Percentiles rank a stretch among this genome's conserved stretches.
Conservation (phyloP, 352 stramenopile species). For the Pythium biforme region DNA sequence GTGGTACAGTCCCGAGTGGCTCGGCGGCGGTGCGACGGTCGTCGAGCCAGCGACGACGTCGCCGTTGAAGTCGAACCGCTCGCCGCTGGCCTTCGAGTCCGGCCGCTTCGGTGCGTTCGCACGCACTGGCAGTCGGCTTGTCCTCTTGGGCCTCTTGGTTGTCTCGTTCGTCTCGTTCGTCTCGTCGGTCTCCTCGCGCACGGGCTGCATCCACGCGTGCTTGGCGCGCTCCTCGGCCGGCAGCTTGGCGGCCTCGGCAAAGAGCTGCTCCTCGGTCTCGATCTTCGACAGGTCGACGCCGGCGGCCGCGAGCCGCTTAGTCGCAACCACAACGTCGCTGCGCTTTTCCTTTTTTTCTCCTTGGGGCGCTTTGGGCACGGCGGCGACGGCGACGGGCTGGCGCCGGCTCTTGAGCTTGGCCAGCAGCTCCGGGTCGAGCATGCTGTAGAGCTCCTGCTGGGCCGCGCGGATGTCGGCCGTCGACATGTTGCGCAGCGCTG, state of each 20-base stretch:
- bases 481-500: slow-evolving; percentile 61
- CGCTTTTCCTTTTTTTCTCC: slow-evolving; percentile 9
- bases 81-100: slow-evolving; percentile 34
- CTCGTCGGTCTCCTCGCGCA: background rate
- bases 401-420: slow-evolving; percentile 57
- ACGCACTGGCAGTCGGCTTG: slow-evolving; percentile 12
- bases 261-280: slow-evolving; percentile 63
- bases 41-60: slow-evolving; percentile 3
- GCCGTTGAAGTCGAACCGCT: slow-evolving; percentile 75
- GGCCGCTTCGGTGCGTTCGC: slow-evolving; percentile 20
- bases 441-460: slow-evolving; percentile 59
- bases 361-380: background rate
- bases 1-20: slow-evolving; percentile 75
- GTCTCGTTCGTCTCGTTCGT: background rate
- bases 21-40: slow-evolving; percentile 25
- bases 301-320: slow-evolving; percentile 7
- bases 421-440: slow-evolving; percentile 62
- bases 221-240: slow-evolving; percentile 72
- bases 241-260: slow-evolving; percentile 40
- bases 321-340: slow-evolving; percentile 12
- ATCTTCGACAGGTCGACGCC: slow-evolving; percentile 51
- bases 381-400: background rate
- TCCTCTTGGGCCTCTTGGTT: background rate
- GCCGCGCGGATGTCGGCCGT: slow-evolving; percentile 64
- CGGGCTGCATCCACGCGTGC: slow-evolving; percentile 66